Conservation (phyloP, 805 yeast genomes). For the Yarrowia sp. region DNA sequence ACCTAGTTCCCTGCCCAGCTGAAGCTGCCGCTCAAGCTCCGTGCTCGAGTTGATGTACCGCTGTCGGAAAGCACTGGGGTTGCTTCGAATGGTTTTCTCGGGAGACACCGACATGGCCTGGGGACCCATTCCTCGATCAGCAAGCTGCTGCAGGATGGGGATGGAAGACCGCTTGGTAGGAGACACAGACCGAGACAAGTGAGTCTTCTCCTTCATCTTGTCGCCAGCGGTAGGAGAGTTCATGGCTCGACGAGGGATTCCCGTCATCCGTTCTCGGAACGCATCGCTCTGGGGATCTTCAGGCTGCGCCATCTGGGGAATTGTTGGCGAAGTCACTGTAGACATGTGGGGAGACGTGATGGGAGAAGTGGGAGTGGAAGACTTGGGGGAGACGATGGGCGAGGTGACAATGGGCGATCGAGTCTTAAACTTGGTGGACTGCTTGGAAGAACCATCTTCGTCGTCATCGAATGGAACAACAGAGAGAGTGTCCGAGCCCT, state of each 20-base stretch:
- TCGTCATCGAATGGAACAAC: background rate
- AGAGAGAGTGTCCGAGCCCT: background rate
- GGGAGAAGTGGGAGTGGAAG: background rate
- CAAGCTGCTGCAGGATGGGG: slow-evolving; percentile 10
- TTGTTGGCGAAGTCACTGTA: background rate
- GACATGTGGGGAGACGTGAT: background rate
- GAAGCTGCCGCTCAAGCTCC: slow-evolving; percentile 34
- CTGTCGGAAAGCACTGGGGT: background rate
- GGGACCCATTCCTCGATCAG: slow-evolving; percentile 21
- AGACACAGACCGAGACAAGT: slow-evolving; percentile 12
- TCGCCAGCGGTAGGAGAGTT: background rate
- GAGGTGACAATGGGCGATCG: background rate
- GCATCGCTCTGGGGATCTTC: slow-evolving; percentile 21
- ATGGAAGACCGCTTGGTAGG: slow-evolving; percentile 14
- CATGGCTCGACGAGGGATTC: slow-evolving; percentile 18
- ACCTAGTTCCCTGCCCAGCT: slow-evolving; percentile 21
- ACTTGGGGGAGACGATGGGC: background rate
- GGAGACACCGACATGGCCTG: slow-evolving; percentile 16
- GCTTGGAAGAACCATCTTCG: background rate
- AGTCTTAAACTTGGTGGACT: background rate
- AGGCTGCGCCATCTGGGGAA: background rate
- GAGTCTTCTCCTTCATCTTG: background rate
- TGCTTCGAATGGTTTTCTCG: background rate
- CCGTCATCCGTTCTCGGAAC: slow-evolving; percentile 13
- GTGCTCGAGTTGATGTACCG: slow-evolving; percentile 25